Conservation (phyloP, 208 protist genomes). For the Trypanosoma avium region DNA sequence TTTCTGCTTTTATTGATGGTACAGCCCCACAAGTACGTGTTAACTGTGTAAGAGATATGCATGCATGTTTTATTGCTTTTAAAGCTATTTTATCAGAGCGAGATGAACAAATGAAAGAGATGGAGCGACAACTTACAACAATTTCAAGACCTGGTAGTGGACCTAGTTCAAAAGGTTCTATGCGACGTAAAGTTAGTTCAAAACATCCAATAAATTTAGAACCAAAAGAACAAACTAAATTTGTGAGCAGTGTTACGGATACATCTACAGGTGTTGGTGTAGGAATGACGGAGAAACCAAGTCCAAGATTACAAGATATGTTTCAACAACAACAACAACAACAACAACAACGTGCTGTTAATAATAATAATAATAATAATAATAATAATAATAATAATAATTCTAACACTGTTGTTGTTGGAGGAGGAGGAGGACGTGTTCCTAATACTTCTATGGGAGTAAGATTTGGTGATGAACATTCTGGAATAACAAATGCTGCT, state of each 20-base stretch:
- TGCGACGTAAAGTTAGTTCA: background rate
- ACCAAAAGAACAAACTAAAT: conserved; percentile 6
- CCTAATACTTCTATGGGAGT: too few species aligned
- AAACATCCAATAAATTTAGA: conserved; percentile 8
- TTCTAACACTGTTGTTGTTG: too few species aligned
- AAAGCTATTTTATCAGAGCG: conserved; percentile 39
- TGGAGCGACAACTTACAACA: conserved; percentile 27
- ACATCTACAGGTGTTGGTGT: conserved; percentile 34
- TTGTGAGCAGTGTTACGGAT: conserved; percentile 36
- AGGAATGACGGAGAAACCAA: conserved; percentile 29
- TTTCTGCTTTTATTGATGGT: conserved; percentile 71
- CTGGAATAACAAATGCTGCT: background rate
- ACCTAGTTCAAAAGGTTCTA: background rate
- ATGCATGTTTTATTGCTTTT: conserved; percentile 80
- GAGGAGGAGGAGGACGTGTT: too few species aligned
- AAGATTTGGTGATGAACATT: too few species aligned
- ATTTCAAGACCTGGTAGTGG: conserved; percentile 9
- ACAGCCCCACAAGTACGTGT: conserved; percentile 62
- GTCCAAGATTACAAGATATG: conserved; percentile 14
- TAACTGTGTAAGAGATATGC: conserved; percentile 75
- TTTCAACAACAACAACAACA: conserved; percentile 19
- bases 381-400: too few species aligned
- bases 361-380: too few species aligned
- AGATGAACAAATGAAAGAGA: conserved; percentile 31
- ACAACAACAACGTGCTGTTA: too few species aligned